Evolutionary conservation across 306 rosid species (phyloP).

Genomic region (Vigna reflexopilosa): DNA sequence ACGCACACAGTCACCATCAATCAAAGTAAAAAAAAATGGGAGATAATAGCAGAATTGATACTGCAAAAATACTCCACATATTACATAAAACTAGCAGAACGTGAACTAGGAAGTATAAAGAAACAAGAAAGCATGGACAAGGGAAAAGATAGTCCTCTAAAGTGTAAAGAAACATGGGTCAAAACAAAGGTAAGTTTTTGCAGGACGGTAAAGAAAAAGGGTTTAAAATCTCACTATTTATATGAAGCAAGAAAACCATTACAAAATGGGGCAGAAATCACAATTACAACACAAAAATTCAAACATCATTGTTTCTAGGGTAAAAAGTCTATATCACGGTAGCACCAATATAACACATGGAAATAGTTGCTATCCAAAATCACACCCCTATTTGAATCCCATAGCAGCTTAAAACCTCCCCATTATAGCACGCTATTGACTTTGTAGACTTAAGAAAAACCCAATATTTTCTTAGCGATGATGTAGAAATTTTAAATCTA

Average conservation of each 20-base stretch:
- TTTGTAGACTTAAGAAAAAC: neutral
- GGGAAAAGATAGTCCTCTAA: neutral
- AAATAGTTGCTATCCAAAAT: neutral
- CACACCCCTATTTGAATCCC: neutral
- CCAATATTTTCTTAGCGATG: neutral
- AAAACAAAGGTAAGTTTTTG: neutral
- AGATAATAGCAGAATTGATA: neutral
- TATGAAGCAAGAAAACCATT: neutral
- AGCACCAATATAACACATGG: neutral
- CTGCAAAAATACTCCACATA: neutral
- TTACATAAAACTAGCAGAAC: neutral
- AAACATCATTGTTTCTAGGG: neutral
- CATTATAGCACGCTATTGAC: neutral
- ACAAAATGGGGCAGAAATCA: neutral
- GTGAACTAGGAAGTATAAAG: neutral
- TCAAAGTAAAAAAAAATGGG: neutral
- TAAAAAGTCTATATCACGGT: neutral
- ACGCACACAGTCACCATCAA: neutral
- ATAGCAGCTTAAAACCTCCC: neutral
- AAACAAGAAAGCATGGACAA: neutral
- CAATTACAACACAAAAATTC: neutral
- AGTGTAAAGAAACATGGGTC: neutral
- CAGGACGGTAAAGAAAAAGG: neutral
- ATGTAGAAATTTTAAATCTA: neutral
- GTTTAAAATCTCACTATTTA: neutral